Percentiles rank a stretch among this genome's conserved stretches.
phyloP scores from a whole-genome alignment of 257 asterid genomes.

The Catharanthus roseus region DNA sequence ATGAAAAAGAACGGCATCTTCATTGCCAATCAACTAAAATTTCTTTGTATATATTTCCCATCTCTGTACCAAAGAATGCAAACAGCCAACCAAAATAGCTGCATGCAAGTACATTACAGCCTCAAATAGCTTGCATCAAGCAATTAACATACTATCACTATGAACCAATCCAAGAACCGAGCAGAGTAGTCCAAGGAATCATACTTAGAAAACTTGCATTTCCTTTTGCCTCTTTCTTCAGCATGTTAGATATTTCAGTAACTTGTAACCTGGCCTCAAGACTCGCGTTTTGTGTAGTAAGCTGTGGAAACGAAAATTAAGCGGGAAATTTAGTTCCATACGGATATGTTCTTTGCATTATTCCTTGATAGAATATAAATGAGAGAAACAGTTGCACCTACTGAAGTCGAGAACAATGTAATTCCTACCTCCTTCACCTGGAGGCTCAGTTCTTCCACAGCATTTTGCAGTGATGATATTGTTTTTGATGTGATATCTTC shows the following conservation, averaged over 20 bases:
- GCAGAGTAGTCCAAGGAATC: slow-evolving; percentile 6
- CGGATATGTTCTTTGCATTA: neutral
- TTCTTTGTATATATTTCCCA: neutral
- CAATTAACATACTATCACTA: neutral
- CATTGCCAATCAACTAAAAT: slow-evolving; percentile 1
- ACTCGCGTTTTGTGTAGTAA: slow-evolving; percentile 37
- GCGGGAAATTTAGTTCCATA: slow-evolving; percentile 4
- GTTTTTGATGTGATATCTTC: slow-evolving; percentile 61
- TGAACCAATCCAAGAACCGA: slow-evolving; percentile 13
- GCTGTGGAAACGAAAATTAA: slow-evolving; percentile 34
- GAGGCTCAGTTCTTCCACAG: slow-evolving; percentile 37
- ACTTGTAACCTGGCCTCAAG: slow-evolving; percentile 39
- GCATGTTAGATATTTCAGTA: slow-evolving; percentile 17
- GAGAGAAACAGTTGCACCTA: neutral
- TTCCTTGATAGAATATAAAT: neutral
- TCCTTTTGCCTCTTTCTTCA: slow-evolving; percentile 8
- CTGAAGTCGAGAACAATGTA: neutral
- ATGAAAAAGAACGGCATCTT: neutral
- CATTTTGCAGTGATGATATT: slow-evolving; percentile 49
- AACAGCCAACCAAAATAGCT: slow-evolving; percentile 7
- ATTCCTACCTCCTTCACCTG: slow-evolving; percentile 49
- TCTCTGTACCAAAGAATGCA: neutral
- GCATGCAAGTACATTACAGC: neutral
- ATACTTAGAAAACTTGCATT: neutral
- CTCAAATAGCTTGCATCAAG: neutral